phyloP scores from a whole-genome alignment of 2,329 filamentous ascomycete species.

The Albifimbria verrucaria region DNA sequence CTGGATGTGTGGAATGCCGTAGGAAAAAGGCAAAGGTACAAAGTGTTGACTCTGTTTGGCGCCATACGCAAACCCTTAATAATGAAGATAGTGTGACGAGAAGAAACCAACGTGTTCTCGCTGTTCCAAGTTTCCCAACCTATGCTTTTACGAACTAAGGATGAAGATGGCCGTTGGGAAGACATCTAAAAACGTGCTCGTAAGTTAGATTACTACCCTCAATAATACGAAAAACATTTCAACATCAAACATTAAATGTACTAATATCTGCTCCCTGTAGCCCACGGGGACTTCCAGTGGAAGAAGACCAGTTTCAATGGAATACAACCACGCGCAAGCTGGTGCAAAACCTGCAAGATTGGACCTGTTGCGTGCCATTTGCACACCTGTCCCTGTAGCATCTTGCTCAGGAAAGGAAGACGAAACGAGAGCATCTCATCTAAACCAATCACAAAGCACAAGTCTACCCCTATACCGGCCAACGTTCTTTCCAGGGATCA shows the following conservation, averaged over 20 bases:
- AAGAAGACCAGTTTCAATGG: too few relatives aligned
- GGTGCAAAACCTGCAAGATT: not conserved
- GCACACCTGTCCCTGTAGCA: not conserved
- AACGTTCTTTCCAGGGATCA: not conserved
- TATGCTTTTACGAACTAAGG: conserved; percentile 8
- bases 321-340: too few relatives aligned
- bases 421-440: not conserved
- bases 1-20: conserved; percentile 9
- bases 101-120: conserved; percentile 5
- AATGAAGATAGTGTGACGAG: conserved; percentile 3
- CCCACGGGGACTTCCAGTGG: too few relatives aligned
- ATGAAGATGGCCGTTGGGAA: not conserved
- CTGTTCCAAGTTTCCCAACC: conserved; percentile 3
- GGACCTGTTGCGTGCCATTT: not conserved
- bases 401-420: not conserved
- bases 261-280: too few relatives aligned
- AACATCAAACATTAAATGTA: too few relatives aligned
- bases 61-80: not conserved
- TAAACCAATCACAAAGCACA: accelerated
- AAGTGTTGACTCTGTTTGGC: not conserved
- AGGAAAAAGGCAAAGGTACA: conserved; percentile 10
- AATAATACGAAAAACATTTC: not conserved
- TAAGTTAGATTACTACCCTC: not conserved
- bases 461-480: not conserved
- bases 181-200: not conserved